Evolutionary conservation across 208 protist genomes (phyloP).

Genomic region (Trypanosoma scelopori): DNA sequence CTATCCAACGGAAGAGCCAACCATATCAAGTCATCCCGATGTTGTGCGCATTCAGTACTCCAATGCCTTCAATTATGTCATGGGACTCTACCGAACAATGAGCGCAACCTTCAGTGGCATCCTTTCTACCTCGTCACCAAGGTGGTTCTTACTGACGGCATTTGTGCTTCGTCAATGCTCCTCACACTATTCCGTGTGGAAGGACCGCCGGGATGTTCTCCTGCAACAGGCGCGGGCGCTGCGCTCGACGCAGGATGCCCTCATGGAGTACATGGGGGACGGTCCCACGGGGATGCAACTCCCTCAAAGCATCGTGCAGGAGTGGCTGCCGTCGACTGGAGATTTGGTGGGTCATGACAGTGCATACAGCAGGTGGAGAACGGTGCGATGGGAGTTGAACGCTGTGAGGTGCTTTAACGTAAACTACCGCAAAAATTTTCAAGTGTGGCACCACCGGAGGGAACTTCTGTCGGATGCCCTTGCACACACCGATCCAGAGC

Average conservation of each 20-base stretch:
- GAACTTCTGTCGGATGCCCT: slow-evolving; percentile 58
- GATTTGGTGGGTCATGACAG: slow-evolving; percentile 6
- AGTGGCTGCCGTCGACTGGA: slow-evolving; percentile 16
- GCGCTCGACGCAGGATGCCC: slow-evolving; percentile 23
- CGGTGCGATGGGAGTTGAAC: slow-evolving; percentile 68
- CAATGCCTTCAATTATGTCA: slow-evolving; percentile 44
- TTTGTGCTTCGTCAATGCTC: slow-evolving; percentile 52
- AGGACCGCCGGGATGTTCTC: slow-evolving; percentile 66
- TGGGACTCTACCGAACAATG: slow-evolving; percentile 59
- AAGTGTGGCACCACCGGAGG: slow-evolving; percentile 81
- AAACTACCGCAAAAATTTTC: slow-evolving; percentile 77
- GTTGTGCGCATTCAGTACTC: slow-evolving; percentile 49
- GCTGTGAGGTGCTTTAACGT: slow-evolving; percentile 39
- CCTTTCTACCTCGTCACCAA: slow-evolving; percentile 30
- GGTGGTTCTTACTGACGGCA: slow-evolving; percentile 68
- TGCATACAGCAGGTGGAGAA: slow-evolving; percentile 43
- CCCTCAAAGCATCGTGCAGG: slow-evolving; percentile 4
- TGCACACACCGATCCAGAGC: slow-evolving; percentile 9
- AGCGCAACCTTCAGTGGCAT: slow-evolving; percentile 21
- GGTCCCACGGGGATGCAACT: not conserved
- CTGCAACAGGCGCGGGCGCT: slow-evolving; percentile 33
- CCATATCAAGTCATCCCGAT: slow-evolving; percentile 30
- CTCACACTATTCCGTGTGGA: slow-evolving; percentile 78
- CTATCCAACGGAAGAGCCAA: slow-evolving; percentile 39
- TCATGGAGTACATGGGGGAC: not conserved